Percentiles rank a stretch among this genome's conserved stretches.
Evolutionary conservation across 257 asterid species (phyloP).

Genomic region (Nyctanthes arbortristis): DNA sequence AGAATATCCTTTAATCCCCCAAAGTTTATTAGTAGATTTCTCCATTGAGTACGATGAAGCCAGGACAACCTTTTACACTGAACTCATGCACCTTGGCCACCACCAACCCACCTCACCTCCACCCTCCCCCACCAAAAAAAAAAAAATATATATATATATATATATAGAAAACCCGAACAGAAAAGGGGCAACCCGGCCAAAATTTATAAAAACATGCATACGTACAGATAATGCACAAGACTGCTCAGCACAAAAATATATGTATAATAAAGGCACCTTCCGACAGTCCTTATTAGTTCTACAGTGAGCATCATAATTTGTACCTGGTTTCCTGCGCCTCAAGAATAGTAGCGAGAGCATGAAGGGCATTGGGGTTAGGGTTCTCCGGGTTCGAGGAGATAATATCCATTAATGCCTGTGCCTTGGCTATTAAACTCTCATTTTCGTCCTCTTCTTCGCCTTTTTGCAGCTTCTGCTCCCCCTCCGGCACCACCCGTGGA

Average conservation of each 20-base stretch:
- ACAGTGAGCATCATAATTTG: conserved; percentile 19
- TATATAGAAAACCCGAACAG: too few species aligned
- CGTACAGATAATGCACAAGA: too few species aligned
- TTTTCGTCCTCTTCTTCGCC: conserved; percentile 57
- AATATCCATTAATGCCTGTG: conserved; percentile 71
- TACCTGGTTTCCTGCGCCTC: conserved; percentile 90
- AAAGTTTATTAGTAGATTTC: too few species aligned
- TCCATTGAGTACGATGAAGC: too few species aligned
- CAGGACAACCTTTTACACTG: too few species aligned
- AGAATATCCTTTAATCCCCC: too few species aligned
- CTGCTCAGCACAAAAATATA: too few species aligned
- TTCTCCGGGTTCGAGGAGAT: conserved; percentile 72
- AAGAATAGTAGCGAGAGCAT: conserved; percentile 79
- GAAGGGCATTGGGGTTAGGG: conserved; percentile 81
- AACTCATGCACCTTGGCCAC: too few species aligned
- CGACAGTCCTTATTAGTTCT: not conserved
- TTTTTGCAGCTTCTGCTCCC: conserved; percentile 34
- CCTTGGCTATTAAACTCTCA: conserved; percentile 63
- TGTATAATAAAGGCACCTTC: not conserved
- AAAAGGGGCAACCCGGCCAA: not conserved
- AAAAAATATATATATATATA: too few species aligned
- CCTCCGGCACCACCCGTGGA: conserved; percentile 32
- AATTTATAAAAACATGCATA: too few species aligned
- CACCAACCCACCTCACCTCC: too few species aligned
- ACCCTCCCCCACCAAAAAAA: too few species aligned